phyloP scores from a whole-genome alignment of 2,329 filamentous ascomycete species.

The Coniochaeta sp. region DNA sequence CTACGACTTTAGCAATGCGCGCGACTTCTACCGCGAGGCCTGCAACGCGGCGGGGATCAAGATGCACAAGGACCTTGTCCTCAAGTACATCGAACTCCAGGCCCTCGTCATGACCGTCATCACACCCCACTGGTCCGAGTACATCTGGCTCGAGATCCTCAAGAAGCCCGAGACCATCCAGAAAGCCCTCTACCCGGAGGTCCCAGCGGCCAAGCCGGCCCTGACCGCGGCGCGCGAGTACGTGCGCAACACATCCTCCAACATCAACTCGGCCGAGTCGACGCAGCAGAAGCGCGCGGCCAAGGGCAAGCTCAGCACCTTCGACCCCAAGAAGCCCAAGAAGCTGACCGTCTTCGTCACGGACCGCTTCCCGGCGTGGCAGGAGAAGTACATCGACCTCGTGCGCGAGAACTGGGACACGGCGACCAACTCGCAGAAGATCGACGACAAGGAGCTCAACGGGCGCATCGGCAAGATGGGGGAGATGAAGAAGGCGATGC shows the following conservation, averaged over 20 bases:
- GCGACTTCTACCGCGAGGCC: constrained; percentile 85
- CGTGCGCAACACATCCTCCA: constrained; percentile 53
- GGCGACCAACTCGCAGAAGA: constrained; percentile 45
- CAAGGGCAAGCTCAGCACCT: constrained; percentile 80
- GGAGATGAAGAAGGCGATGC: constrained; percentile 97
- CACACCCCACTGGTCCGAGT: constrained; percentile 88
- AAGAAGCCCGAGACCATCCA: constrained; percentile 71
- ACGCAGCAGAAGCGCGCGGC: constrained; percentile 79
- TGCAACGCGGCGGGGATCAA: constrained; percentile 68
- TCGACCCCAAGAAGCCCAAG: constrained; percentile 89
- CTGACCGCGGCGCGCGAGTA: constrained; percentile 79
- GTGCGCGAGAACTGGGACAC: constrained; percentile 64
- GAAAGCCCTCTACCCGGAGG: constrained; percentile 65
- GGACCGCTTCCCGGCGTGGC: constrained; percentile 78
- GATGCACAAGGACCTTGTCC: constrained; percentile 77
- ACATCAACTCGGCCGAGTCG: constrained; percentile 80
- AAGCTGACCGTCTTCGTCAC: constrained; percentile 82
- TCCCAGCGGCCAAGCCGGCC: constrained; percentile 55
- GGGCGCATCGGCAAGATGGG: constrained; percentile 72
- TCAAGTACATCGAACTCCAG: constrained; percentile 74
- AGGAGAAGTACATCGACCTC: constrained; percentile 80
- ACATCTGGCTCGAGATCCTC: constrained; percentile 89
- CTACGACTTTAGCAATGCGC: constrained; percentile 84
- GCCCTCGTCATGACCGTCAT: constrained; percentile 64
- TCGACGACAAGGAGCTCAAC: constrained; percentile 74